Conservation (phyloP, 2,329 filamentous ascomycete genomes). For the Penicillium sp. region DNA sequence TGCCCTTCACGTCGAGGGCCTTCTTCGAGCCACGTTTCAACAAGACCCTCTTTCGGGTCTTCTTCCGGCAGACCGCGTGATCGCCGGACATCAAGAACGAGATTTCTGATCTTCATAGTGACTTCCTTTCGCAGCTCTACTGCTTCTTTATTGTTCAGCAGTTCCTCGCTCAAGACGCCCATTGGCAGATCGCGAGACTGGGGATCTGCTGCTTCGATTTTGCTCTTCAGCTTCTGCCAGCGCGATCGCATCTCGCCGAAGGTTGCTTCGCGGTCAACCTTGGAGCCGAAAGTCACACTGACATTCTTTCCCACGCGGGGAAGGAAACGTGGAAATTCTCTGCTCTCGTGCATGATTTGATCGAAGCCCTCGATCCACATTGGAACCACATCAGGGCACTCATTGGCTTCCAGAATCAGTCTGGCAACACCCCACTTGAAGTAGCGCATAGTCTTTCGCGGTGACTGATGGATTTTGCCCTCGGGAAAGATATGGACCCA, state of each 20-base stretch:
- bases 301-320: constrained; percentile 68
- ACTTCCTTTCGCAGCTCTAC: constrained; percentile 72
- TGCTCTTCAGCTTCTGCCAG: constrained; percentile 64
- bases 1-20: constrained; percentile 50
- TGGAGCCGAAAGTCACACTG: constrained; percentile 54
- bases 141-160: constrained; percentile 68
- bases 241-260: constrained; percentile 71
- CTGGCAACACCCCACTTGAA: constrained; percentile 97
- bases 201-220: constrained; percentile 45
- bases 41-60: constrained; percentile 67
- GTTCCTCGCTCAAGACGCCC: constrained; percentile 58
- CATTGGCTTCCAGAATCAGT: constrained; percentile 81
- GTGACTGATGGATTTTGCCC: constrained; percentile 85
- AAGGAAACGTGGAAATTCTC: constrained; percentile 71
- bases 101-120: constrained; percentile 67
- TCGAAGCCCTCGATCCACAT: constrained; percentile 94
- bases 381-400: constrained; percentile 80
- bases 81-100: constrained; percentile 71
- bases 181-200: constrained; percentile 31
- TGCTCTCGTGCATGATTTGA: constrained; percentile 77
- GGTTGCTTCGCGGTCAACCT: constrained; percentile 62
- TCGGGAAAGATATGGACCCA: constrained; percentile 98
- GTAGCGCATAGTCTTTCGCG: constrained; percentile 74
- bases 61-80: constrained; percentile 70
- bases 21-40: constrained; percentile 70